Base-by-base conservation (phyloP, 208 protist genomes). In the Balamuthia mandrillaris region DNA sequence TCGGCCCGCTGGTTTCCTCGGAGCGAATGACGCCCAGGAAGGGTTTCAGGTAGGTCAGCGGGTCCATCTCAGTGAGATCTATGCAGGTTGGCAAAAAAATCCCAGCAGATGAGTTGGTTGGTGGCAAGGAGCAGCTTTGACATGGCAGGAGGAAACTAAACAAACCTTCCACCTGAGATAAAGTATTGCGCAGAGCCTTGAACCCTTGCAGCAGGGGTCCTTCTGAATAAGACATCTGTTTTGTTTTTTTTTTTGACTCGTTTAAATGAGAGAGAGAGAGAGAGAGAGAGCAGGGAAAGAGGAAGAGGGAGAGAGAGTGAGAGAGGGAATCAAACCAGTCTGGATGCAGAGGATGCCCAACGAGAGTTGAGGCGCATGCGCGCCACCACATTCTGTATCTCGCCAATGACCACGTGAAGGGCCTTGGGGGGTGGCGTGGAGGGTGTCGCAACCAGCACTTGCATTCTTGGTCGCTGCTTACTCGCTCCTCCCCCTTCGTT, bases 11-110 rank as follows among this genome's bases (percentile, higher is more conserved):
- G 5, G 88, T 91, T 24, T 89, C 81, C 44, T 87, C 60, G 12
- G 88, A 87, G 58, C 65, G 52, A 24, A 91, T 91, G 2, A 91
- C 86, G n/a, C 31, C 35, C 37, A 89, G 41, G 52, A 91, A 91
- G 60, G 88, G 88, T 12, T 87, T 72, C 74, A 91, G 58, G 78
- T 88, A 88, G 35, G 37, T 31, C 29, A 81, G 66, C 37, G 88
- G 81, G 45, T 88, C 86, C 41, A 88, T 37, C 18, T 7, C 33
- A n/a, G 44, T 18, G 52, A 90, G 81, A 63, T 90, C 88, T 90
- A 49, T 7, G 81, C 41, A 27, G 6, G 24, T 27, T n/a, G 24
- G 16, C 14, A 2, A 3, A 16, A 35, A 18, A 27, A 27, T 42
- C 29, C 31, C 27, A 24, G 6, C 10, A 24, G n/a, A 10, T 2